Conservation (phyloP, 1,139 yeast species). For the Geotrichum citri-aurantii region DNA sequence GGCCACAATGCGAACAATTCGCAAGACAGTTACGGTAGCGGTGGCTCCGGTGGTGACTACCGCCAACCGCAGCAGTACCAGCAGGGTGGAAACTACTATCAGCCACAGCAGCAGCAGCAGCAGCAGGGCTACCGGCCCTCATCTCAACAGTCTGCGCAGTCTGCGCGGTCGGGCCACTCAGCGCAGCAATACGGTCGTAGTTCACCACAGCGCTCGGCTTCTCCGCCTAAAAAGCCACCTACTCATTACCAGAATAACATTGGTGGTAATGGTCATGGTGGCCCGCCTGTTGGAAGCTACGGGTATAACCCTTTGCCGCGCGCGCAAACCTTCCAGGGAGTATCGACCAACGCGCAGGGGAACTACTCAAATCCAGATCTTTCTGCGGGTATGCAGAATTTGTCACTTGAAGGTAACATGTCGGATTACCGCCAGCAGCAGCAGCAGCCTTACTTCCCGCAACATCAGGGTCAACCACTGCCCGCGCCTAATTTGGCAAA, state of each 20-base stretch:
- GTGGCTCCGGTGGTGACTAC: neutral
- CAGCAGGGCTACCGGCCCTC: neutral
- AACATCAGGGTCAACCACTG: constrained; percentile 16
- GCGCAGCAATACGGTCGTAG: neutral
- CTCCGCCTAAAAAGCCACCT: neutral
- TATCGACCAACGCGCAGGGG: neutral
- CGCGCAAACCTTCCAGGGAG: neutral
- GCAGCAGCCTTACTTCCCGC: constrained; percentile 11
- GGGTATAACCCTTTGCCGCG: neutral
- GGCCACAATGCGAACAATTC: neutral
- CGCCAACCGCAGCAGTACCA: neutral
- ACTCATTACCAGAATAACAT: neutral
- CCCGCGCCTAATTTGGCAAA: constrained; percentile 7
- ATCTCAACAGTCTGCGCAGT: neutral
- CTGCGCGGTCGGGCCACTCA: neutral
- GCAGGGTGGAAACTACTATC: neutral
- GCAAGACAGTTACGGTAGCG: neutral
- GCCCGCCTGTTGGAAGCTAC: neutral
- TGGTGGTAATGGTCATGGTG: neutral
- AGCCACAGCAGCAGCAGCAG: neutral
- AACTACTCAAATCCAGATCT: constrained; percentile 23
- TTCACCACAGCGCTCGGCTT: neutral
- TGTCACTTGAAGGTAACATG: constrained; percentile 12
- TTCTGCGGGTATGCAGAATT: constrained; percentile 18
- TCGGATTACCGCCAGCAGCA: constrained; percentile 5